Evolutionary conservation across 345 rosid genomes (phyloP), one percentile per base, ranked within the genome.

Genomic region (Crucihimalaya himalaica): DNA sequence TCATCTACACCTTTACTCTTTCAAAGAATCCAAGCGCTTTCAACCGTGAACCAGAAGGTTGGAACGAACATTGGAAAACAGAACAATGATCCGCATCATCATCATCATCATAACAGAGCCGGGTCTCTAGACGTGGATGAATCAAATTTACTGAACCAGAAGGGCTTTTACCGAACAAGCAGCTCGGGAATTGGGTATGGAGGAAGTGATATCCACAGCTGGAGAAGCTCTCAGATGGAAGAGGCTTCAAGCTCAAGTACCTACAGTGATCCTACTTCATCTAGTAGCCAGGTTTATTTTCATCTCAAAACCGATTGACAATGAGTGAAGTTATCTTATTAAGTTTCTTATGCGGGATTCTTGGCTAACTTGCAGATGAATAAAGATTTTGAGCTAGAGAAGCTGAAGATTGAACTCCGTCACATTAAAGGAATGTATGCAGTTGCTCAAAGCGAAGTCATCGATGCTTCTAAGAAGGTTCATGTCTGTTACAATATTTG

Each of bases 381-480:
- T 66, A 52, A 86, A 45, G 79, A 82, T 76, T 87, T 82, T 68
- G 98, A 94, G 87, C 67, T 94, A 66, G 97, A 94, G 84, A 91
- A 89, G 83, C 82, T 94, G 32, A 91, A 89, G 83, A 78, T 79
- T 71, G 96, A 91, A 71, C 95, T 94, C 16, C 91, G 95, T 73
- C 98, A 89, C 45, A 79, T 71, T 46, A 87, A 80, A 53, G 96
- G 90, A 62, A 88, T 89, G 84, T 84, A 88, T 68, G 97, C 91
- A 3, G 62, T 79, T 53, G 96, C 97, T 78, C 93, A 86, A 71
- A 87, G 74, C 39, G 98, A 94, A 82, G 83, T 87, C 48, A 32
- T 83, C 10, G 93, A 91, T 78, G 93, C 96, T 74, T 86, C 96
- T 53, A 76, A 81, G 66, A 88, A 88, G 98, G 98, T 93, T 72